Conservation (phyloP, 495 filamentous ascomycete genomes). For the Monascus purpureus region DNA sequence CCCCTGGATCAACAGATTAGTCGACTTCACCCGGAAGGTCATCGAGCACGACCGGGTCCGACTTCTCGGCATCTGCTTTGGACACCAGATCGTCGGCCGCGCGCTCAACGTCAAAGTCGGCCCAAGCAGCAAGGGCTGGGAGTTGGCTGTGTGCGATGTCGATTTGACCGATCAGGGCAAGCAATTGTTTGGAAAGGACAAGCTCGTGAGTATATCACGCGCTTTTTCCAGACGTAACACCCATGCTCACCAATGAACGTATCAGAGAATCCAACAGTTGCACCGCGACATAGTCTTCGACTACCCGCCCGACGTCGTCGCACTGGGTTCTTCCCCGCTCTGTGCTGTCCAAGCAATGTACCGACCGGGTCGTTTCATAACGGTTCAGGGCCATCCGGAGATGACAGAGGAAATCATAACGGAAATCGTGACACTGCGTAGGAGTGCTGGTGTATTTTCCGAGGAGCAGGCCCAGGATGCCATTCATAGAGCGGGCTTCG, state of each 20-base stretch:
- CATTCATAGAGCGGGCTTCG: conserved; percentile 45
- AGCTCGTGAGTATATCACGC: conserved; percentile 39
- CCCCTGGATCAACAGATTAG: conserved; percentile 64
- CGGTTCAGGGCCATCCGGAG: conserved; percentile 87
- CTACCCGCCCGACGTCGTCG: conserved; percentile 45
- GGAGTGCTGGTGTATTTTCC: conserved; percentile 48
- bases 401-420: conserved; percentile 62
- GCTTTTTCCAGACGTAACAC: not conserved
- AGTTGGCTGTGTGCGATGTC: conserved; percentile 59
- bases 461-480: conserved; percentile 50
- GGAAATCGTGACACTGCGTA: conserved; percentile 49
- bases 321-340: conserved; percentile 48
- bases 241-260: not conserved
- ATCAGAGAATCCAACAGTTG: conserved; percentile 78
- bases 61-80: conserved; percentile 76
- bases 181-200: conserved; percentile 54
- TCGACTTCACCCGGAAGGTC: conserved; percentile 50
- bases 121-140: conserved; percentile 62
- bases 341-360: conserved; percentile 80
- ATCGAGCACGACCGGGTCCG: conserved; percentile 45
- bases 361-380: conserved; percentile 46
- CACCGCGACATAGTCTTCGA: conserved; percentile 66
- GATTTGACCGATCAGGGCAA: conserved; percentile 56
- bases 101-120: conserved; percentile 57
- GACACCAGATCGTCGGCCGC: conserved; percentile 77